phyloP scores from a whole-genome alignment of 1,284 basidiomycete species.

The Boletus smithii region DNA sequence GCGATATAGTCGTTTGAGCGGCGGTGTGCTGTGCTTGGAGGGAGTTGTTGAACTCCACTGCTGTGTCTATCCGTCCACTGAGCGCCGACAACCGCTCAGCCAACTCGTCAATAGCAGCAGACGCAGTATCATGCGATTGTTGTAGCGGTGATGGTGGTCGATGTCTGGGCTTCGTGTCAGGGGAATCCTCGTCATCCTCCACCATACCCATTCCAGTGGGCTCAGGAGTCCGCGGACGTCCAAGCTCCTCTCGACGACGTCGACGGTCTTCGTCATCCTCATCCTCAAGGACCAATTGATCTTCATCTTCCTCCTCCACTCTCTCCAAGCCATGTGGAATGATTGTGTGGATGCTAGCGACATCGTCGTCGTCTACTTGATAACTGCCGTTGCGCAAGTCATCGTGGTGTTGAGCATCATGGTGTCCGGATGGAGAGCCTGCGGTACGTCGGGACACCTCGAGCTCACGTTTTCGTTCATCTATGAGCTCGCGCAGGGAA shows the following conservation, averaged over 20 bases:
- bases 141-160: conserved; percentile 17
- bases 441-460: conserved; percentile 21
- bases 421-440: conserved; percentile 26
- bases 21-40: conserved; percentile 78
- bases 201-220: conserved; percentile 66
- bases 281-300: conserved; percentile 46
- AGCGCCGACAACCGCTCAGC: conserved; percentile 69
- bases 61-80: conserved; percentile 72
- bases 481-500: conserved; percentile 68
- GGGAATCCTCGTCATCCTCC: conserved; percentile 39
- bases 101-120: conserved; percentile 53
- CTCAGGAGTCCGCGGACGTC: conserved; percentile 72
- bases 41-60: conserved; percentile 69
- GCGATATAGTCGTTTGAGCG: conserved; percentile 76
- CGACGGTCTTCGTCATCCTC: conserved; percentile 45
- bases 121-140: conserved; percentile 22
- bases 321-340: conserved; percentile 67
- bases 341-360: conserved; percentile 59
- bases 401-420: conserved; percentile 31
- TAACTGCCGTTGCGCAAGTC: conserved; percentile 18
- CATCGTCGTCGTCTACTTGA: conserved; percentile 58
- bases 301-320: conserved; percentile 74
- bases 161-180: conserved; percentile 19
- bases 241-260: conserved; percentile 54
- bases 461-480: conserved; percentile 44